Evolutionary conservation across 768 basidiomycete species (phyloP).

Genomic region (Tulasnella sp.): DNA sequence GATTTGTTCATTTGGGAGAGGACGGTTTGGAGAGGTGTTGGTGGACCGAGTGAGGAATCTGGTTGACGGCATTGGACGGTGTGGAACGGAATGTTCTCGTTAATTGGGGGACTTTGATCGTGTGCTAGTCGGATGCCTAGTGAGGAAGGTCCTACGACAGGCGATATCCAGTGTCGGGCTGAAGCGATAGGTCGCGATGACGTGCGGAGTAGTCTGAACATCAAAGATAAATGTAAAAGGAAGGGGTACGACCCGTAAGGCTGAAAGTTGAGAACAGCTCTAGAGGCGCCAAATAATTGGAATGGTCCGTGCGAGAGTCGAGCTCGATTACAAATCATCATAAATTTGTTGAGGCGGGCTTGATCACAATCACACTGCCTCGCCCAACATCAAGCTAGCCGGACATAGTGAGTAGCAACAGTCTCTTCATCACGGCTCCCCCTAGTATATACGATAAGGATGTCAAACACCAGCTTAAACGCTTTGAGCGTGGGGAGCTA

Average conservation of each 20-base stretch:
- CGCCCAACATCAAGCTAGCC: background rate
- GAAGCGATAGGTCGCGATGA: background rate
- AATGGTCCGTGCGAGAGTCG: too few species aligned
- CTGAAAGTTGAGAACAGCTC: too few species aligned
- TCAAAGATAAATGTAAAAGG: too few species aligned
- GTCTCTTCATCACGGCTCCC: background rate
- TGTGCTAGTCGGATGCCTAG: background rate
- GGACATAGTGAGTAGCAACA: background rate
- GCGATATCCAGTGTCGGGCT: background rate
- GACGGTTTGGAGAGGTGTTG: conserved; percentile 33
- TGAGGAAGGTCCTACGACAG: background rate
- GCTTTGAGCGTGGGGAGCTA: conserved; percentile 3
- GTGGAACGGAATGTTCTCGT: conserved; percentile 35
- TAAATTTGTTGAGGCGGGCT: background rate
- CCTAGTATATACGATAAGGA: background rate
- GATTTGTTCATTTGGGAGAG: conserved; percentile 37
- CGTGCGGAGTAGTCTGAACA: background rate
- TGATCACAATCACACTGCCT: background rate
- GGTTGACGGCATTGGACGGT: conserved; percentile 42
- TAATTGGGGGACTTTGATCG: conserved; percentile 10
- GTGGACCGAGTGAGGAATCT: conserved; percentile 32
- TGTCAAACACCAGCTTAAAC: background rate
- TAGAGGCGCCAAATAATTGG: too few species aligned
- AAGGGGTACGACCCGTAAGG: too few species aligned
- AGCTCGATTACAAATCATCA: too few species aligned